A percentile compares a stretch with the other conserved stretches of the same genome.
These are phyloP conservation scores for Tuber aestivum DNA, from an alignment of 495 filamentous ascomycete species.

Conservation along the genomic window DNA sequence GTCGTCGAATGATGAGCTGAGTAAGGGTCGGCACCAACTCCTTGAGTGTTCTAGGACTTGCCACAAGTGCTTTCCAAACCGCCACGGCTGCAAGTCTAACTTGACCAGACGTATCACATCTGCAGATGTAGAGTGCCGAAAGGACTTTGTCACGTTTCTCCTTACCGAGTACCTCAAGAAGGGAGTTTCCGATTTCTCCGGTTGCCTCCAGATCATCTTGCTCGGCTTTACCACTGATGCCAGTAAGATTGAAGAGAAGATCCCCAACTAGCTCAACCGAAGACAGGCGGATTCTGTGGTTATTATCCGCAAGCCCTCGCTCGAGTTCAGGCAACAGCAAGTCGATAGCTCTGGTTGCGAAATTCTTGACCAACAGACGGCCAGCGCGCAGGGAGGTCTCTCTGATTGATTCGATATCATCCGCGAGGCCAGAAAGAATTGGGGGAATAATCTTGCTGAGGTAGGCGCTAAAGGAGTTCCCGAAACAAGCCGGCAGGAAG, in stretches of 20 bases:
- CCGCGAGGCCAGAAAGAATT: constrained; percentile 87
- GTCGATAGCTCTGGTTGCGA: constrained; percentile 88
- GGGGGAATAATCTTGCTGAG: constrained; percentile 93
- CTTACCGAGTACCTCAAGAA: constrained; percentile 88
- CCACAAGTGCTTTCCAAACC: constrained; percentile 95
- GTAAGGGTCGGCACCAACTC: constrained; percentile 91
- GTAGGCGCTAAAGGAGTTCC: constrained; percentile 95
- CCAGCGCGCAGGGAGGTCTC: constrained; percentile 90
- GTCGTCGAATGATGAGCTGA: constrained; percentile 85
- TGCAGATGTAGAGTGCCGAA: constrained; percentile 92
- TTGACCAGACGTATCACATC: constrained; percentile 89
- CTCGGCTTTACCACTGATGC: constrained; percentile 79
- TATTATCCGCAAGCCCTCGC: constrained; percentile 89
- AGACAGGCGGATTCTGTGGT: constrained; percentile 90
- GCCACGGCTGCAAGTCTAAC: constrained; percentile 84
- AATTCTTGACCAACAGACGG: constrained; percentile 93
- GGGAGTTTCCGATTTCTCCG: constrained; percentile 77
- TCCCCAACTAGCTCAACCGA: constrained; percentile 97
- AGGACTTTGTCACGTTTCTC: constrained; percentile 93
- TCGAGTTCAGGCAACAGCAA: constrained; percentile 90
- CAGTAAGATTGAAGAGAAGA: constrained; percentile 93
- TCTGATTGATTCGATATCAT: constrained; percentile 90
- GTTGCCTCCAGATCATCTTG: constrained; percentile 68
- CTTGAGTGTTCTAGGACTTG: constrained; percentile 85
- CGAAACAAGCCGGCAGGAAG: constrained; percentile 96